phyloP scores from a whole-genome alignment of 1,284 basidiomycete species.

The Pseudozyma thailandica region DNA sequence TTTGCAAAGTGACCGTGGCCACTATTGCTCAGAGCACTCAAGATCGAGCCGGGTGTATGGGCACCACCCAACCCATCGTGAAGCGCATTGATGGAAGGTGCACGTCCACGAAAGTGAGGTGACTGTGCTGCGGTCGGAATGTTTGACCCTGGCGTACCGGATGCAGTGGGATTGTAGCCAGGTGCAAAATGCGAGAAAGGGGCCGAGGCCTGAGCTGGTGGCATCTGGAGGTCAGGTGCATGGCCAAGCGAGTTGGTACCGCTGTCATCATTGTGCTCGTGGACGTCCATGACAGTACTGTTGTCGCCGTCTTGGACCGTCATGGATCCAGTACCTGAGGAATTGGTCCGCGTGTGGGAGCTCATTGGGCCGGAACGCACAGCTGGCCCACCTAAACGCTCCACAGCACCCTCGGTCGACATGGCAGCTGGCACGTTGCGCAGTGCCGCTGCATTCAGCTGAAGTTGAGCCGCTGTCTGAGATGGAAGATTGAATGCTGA shows the following conservation, averaged over 20 bases:
- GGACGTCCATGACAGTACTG: constrained; percentile 40
- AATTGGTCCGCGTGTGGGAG: constrained; percentile 28
- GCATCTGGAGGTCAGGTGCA: constrained; percentile 54
- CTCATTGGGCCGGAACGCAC: constrained; percentile 3
- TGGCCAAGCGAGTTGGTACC: constrained; percentile 17
- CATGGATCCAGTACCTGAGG: constrained; percentile 31
- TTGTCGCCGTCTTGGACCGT: constrained; percentile 47
- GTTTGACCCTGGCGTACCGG: constrained; percentile 23
- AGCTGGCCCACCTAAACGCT: constrained; percentile 29
- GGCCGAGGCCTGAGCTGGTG: constrained; percentile 54
- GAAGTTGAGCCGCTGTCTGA: constrained; percentile 48
- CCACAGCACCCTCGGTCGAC: constrained; percentile 44
- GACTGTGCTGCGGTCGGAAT: constrained; percentile 21
- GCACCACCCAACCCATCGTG: constrained; percentile 38
- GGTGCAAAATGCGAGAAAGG: constrained; percentile 55
- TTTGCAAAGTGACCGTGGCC: constrained; percentile 25
- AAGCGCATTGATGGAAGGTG: constrained; percentile 24
- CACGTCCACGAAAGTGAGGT: constrained; percentile 32
- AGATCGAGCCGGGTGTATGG: constrained; percentile 54
- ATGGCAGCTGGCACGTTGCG: constrained; percentile 55
- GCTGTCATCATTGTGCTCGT: constrained; percentile 24
- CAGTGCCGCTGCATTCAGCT: constrained; percentile 54
- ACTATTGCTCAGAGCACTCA: constrained; percentile 50
- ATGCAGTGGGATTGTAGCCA: constrained; percentile 17
- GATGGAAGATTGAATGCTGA: constrained; percentile 46